Percentiles rank a stretch among this genome's conserved stretches.
phyloP scores from a whole-genome alignment of 2,329 filamentous ascomycete species.

The Paraconiothyrium brasiliense region DNA sequence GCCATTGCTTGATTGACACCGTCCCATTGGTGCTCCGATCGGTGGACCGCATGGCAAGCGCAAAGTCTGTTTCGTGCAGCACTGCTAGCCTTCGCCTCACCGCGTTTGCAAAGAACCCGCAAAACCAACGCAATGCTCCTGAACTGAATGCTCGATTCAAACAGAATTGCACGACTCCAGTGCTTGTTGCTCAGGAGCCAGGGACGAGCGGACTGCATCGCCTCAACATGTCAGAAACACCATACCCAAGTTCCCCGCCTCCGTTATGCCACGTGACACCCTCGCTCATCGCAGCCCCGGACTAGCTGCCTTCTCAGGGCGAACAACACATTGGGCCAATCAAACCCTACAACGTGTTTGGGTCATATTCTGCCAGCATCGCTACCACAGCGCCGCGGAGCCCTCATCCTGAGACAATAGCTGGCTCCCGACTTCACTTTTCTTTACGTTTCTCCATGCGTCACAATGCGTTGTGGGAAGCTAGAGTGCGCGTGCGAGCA shows the following conservation, averaged over 20 bases:
- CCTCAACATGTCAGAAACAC: too few relatives aligned
- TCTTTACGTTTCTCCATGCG: constrained; percentile 23
- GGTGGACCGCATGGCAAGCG: constrained; percentile 1
- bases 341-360: constrained; percentile 40
- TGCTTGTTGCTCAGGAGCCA: too few relatives aligned
- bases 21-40: constrained; percentile 1
- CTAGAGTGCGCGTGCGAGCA: too few relatives aligned
- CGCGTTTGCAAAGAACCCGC: too few relatives aligned
- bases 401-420: constrained; percentile 1
- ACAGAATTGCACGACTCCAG: too few relatives aligned
- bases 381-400: constrained; percentile 9
- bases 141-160: too few relatives aligned
- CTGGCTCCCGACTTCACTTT: background rate
- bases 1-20: constrained; percentile 5
- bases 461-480: background rate
- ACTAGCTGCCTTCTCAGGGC: background rate
- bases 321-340: constrained; percentile 32
- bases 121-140: too few relatives aligned
- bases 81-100: too few relatives aligned
- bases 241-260: too few relatives aligned
- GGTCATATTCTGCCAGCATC: constrained; percentile 23
- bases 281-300: background rate
- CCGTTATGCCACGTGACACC: background rate
- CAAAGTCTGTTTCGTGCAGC: background rate
- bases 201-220: too few relatives aligned